Base-by-base conservation (phyloP, 345 rosid genomes). In the Firmiana major region DNA sequence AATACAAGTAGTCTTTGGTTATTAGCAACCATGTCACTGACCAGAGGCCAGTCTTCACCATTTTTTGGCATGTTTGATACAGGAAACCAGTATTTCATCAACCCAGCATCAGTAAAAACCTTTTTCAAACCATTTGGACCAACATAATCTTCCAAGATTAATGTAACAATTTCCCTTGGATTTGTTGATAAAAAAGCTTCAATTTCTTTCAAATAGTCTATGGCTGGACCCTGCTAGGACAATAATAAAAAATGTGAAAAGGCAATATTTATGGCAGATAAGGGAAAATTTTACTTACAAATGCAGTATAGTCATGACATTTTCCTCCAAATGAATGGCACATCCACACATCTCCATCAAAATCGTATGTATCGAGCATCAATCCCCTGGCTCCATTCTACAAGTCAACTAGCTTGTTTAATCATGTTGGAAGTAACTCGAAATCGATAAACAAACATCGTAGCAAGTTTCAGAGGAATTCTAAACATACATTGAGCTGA, bases 331-430 rank as follows among this genome's bases (percentile, higher is more conserved):
- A 84, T 3, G 92, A 91, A 86, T 91, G 93, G 70, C 97, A 91
- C 73, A 90, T 28, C 97, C 97, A 91, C 34, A 90, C 83, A 45
- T 86, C 91, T 69, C 88, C 93, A 6, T 82, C 78, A 36, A 87
- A 91, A 81, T 90, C 93, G 34, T 91, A 91, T 0, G 92, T 87
- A 75, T 91, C 97, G 0, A 90, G 89, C 93, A 88, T 90, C 79
- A 91, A 77, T 40, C 77, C 92, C 45, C 92, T 83, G 58, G 73
- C 97, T 84, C 97, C 97, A 74, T 88, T 90, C 97, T 91, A 59
- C 46, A 74, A 21, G 16, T 17, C 26, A 19, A 19, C 24, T 17
- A 16, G 43, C 15, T 48, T 6, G 21, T 11, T 31, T 42, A 3
- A 26, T 63, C 2, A 1, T 51, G 1, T 42, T 7, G 13, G 42